These are phyloP conservation scores for Mrakia blollopis DNA, from an alignment of 768 basidiomycete genomes.

Conservation along the genomic window DNA sequence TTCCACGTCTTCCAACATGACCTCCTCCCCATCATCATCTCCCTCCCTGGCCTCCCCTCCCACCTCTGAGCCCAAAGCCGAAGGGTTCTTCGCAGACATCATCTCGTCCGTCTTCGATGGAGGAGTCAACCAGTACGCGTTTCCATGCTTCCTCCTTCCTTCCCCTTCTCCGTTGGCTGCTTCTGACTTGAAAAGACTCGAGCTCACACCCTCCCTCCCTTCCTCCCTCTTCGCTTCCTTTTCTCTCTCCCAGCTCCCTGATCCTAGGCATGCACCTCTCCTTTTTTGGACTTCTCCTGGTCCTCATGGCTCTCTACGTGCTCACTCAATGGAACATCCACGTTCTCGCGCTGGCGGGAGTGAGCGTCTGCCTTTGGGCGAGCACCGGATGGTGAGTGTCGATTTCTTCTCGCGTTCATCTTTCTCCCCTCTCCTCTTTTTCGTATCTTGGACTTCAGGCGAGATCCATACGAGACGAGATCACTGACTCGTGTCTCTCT, in stretches of 20 bases:
- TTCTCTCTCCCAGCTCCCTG: conserved; percentile 40
- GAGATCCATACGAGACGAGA: too few species aligned
- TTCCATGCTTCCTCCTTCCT: neutral
- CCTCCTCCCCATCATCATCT: neutral
- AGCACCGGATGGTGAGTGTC: conserved; percentile 69
- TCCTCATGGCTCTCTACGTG: conserved; percentile 49
- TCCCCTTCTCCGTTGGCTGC: neutral
- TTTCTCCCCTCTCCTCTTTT: conserved; percentile 10
- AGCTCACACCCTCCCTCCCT: conserved; percentile 61
- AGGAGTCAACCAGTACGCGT: conserved; percentile 32
- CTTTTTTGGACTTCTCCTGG: conserved; percentile 58
- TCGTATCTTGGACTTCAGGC: too few species aligned
- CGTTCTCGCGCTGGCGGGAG: conserved; percentile 59
- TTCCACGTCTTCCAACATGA: neutral
- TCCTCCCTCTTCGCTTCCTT: conserved; percentile 63
- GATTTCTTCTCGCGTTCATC: neutral
- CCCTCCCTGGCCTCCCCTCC: neutral
- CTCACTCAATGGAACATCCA: conserved; percentile 64
- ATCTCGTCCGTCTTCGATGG: conserved; percentile 59
- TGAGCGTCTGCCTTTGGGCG: conserved; percentile 67
- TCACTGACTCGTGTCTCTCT: neutral
- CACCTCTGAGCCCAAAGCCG: neutral
- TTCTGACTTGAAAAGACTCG: neutral
- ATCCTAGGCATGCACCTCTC: conserved; percentile 48
- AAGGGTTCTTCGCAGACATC: conserved; percentile 53